Conservation (phyloP, 1,284 basidiomycete species). For the Cerrena zonata region DNA sequence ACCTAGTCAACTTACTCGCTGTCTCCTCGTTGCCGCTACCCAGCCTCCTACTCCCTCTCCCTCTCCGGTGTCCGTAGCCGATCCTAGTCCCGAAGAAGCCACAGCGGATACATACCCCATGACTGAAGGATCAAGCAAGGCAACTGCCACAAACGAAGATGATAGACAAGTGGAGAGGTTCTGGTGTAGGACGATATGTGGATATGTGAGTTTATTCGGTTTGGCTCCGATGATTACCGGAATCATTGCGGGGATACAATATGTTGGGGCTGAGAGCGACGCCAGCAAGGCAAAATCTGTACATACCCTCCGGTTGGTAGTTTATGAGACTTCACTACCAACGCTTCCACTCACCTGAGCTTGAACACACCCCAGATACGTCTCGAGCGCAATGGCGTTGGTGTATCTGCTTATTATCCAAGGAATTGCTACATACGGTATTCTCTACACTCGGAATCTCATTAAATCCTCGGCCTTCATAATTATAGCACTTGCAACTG, state of each 20-base stretch:
- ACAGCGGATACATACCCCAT: neutral
- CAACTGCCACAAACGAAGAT: constrained; percentile 6
- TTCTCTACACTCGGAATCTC: neutral
- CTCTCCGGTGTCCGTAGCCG: neutral
- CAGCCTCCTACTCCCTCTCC: neutral
- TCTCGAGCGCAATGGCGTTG: constrained; percentile 4
- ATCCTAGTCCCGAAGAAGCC: neutral
- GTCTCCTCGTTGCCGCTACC: constrained; percentile 28
- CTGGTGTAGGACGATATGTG: constrained; percentile 25
- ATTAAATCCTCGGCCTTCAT: neutral
- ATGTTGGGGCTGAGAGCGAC: constrained; percentile 13
- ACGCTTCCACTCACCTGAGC: neutral
- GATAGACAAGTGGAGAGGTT: constrained; percentile 25
- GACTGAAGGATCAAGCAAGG: neutral
- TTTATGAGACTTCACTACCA: too few relatives aligned
- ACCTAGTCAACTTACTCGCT: constrained; percentile 23
- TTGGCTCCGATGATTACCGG: constrained; percentile 20
- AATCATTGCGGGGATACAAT: constrained; percentile 25
- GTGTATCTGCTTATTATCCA: neutral
- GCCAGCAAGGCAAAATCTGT: neutral
- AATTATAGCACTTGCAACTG: neutral
- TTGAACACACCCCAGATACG: constrained; percentile 15
- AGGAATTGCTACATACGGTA: neutral
- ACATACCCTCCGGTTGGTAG: constrained; percentile 19
- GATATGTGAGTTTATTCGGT: constrained; percentile 17